Percentiles rank a stretch among this genome's conserved stretches.
phyloP scores from a whole-genome alignment of 208 protist species.

The Acanthamoeba divionensis region DNA sequence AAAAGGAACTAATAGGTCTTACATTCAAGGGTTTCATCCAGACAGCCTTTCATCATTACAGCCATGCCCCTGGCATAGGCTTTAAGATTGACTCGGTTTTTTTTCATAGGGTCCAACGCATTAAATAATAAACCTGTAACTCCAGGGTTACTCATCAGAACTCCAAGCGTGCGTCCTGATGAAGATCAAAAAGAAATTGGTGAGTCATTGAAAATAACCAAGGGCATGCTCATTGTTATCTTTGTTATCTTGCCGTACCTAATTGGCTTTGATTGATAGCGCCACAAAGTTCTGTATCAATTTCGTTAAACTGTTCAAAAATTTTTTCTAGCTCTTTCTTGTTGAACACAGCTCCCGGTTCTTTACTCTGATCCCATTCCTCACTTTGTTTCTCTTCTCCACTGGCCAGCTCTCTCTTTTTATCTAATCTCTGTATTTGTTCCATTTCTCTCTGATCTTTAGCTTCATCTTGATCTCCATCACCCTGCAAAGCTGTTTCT shows the following conservation, averaged over 20 bases:
- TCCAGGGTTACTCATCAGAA: constrained; percentile 22
- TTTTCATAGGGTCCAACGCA: constrained; percentile 40
- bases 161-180: background rate
- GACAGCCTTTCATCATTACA: constrained; percentile 27
- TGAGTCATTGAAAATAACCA: background rate
- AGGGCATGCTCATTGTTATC: background rate
- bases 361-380: background rate
- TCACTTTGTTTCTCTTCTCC: background rate
- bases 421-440: background rate
- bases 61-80: constrained; percentile 5
- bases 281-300: background rate
- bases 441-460: background rate
- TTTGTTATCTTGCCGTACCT: background rate
- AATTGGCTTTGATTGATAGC: constrained; percentile 38
- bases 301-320: constrained; percentile 52
- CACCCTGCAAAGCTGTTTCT: too few species aligned
- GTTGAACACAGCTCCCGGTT: background rate
- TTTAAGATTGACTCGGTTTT: constrained; percentile 42
- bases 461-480: too few species aligned
- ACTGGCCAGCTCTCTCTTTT: background rate
- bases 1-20: background rate
- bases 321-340: constrained; percentile 30
- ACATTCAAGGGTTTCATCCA: constrained; percentile 31
- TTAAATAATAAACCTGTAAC: constrained; percentile 42
- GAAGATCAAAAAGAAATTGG: background rate